A percentile compares a stretch with the other conserved stretches of the same genome.
phyloP scores from a whole-genome alignment of 768 basidiomycete species.

The Collybia nuda region DNA sequence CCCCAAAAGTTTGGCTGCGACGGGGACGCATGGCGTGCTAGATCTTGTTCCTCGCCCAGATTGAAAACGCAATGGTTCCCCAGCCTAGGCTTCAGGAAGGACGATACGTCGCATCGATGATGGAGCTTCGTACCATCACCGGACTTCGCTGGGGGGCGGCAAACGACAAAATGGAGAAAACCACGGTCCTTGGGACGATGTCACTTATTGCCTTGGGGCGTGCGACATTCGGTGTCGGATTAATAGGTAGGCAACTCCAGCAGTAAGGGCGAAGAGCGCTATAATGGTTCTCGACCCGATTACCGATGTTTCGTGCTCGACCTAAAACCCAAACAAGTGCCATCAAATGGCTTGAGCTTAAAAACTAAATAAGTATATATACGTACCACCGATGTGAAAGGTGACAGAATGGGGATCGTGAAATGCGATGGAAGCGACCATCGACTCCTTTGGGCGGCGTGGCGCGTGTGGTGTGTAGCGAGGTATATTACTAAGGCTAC shows the following conservation, averaged over 20 bases:
- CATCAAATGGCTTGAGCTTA: too few species aligned
- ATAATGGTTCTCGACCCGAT: slow-evolving; percentile 49
- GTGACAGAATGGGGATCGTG: slow-evolving; percentile 77
- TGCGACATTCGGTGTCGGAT: slow-evolving; percentile 42
- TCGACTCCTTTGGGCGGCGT: slow-evolving; percentile 22
- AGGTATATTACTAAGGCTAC: slow-evolving; percentile 35
- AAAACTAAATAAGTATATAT: neutral
- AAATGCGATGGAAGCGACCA: slow-evolving; percentile 56
- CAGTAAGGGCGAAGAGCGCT: slow-evolving; percentile 36
- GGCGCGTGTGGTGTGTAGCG: slow-evolving; percentile 25
- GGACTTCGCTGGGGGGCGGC: too few species aligned
- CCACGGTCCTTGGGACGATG: too few species aligned
- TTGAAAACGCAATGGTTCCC: too few species aligned
- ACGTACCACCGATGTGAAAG: slow-evolving; percentile 74
- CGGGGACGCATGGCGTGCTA: too few species aligned
- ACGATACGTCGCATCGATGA: too few species aligned
- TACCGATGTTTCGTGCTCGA: slow-evolving; percentile 73
- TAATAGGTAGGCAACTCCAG: slow-evolving; percentile 38
- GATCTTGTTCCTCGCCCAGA: too few species aligned
- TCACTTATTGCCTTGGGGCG: neutral
- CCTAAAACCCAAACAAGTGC: slow-evolving; percentile 43
- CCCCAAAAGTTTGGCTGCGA: too few species aligned
- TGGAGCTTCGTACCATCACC: too few species aligned
- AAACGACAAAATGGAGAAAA: too few species aligned
- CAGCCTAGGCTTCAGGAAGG: too few species aligned